Conservation (phyloP, 1,284 basidiomycete genomes). For the Ceratobasidium sp. region DNA sequence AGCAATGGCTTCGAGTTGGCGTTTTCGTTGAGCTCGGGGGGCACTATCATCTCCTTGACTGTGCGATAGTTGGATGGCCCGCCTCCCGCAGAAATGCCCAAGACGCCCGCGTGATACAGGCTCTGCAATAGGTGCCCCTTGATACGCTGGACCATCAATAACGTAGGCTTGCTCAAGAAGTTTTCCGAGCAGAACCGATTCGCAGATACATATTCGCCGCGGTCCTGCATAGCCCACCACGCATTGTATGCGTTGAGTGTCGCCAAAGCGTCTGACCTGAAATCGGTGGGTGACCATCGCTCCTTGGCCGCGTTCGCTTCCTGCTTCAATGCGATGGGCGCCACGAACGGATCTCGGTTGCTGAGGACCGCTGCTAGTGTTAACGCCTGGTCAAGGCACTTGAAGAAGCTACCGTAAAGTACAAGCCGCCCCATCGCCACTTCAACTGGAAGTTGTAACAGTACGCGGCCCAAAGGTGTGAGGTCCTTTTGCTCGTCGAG, state of each 20-base stretch:
- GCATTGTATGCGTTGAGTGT: slow-evolving; percentile 83
- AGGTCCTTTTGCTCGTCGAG: slow-evolving; percentile 81
- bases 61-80: slow-evolving; percentile 47
- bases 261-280: slow-evolving; percentile 88
- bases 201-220: slow-evolving; percentile 70
- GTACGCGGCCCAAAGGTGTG: slow-evolving; percentile 87
- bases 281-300: slow-evolving; percentile 80
- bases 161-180: slow-evolving; percentile 86
- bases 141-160: slow-evolving; percentile 86
- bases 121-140: slow-evolving; percentile 83
- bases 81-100: slow-evolving; percentile 79
- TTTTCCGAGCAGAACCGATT: slow-evolving; percentile 87
- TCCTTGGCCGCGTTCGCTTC: slow-evolving; percentile 78
- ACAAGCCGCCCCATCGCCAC: slow-evolving; percentile 91
- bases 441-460: slow-evolving; percentile 91
- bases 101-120: slow-evolving; percentile 83
- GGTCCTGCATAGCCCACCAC: slow-evolving; percentile 80
- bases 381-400: slow-evolving; percentile 89
- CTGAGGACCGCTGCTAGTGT: slow-evolving; percentile 91
- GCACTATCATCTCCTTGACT: slow-evolving; percentile 59
- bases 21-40: slow-evolving; percentile 78
- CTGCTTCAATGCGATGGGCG: slow-evolving; percentile 75
- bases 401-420: slow-evolving; percentile 92
- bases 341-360: slow-evolving; percentile 90
- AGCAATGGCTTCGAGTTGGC: slow-evolving; percentile 82